Evolutionary conservation across 2,329 filamentous ascomycete species (phyloP), one percentile per base, ranked within the genome.

Genomic region (Talaromyces albobiverticillius): DNA sequence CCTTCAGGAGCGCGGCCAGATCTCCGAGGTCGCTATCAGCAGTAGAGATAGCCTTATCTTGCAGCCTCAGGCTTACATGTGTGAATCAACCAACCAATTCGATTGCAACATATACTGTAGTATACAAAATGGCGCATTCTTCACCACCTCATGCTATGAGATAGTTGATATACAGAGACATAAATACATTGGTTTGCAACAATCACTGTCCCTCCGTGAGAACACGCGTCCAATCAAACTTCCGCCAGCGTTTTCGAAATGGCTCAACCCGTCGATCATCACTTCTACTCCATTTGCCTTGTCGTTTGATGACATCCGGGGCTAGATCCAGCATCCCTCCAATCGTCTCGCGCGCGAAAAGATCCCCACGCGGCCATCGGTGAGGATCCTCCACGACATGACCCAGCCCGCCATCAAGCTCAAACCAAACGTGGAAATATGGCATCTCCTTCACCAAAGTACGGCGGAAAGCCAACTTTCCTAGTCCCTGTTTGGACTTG

Each of bases 391-490:
- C 94, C 0, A 99, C 89, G 8, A 99, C 79, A 69, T 99, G 94
- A 0, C 90, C 94, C 60, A 99, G 73, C 0, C 94, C 94, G 2
- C 94, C 94, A 67, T 99, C 92, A 1, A 99, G 76, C 50, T 85
- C 83, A 68, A 97, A 97, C 92, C 93, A 99, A 18, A 87, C 93
- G 70, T 99, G 94, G 65, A 99, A 99, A 70, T 99, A 99, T 0
- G 95, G 93, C 89, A 95, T 93, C 76, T 99, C 93, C 74, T 95
- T 96, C 11, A 89, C 90, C 57, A 99, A 78, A 18, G 82, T 87
- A 54, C 85, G 81, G 1, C 93, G 82, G 70, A 99, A 99, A 1
- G 94, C 92, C 51, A 82, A 72, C 65, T 88, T 88, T 0, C 93
- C 94, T 58, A 90, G 70, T 0, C 88, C 89, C 57, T 80, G 68